Evolutionary conservation across 495 filamentous ascomycete genomes (phyloP).

Genomic region (Penicillium cosmopolitanum): DNA sequence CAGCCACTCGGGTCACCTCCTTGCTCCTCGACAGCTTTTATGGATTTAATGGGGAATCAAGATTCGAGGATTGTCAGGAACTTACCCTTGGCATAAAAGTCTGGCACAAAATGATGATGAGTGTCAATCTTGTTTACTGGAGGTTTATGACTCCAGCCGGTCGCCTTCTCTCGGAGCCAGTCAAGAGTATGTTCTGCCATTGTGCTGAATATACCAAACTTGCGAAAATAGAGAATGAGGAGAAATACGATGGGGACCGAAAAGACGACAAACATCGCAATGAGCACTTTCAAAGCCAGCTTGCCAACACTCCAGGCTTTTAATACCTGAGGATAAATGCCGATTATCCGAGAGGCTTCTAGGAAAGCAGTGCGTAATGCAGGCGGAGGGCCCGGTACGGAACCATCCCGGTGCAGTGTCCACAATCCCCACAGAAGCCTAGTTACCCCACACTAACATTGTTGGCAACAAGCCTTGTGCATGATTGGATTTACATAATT

Average conservation of each 20-base stretch:
- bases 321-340: no score
- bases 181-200: neutral
- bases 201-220: neutral
- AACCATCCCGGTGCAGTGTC: no score
- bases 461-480: no score
- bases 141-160: neutral
- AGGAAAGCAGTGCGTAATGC: no score
- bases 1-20: conserved; percentile 37
- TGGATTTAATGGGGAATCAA: neutral
- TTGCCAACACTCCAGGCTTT: no score
- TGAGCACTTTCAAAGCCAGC: neutral
- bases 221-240: neutral
- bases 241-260: neutral
- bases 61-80: neutral
- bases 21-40: neutral
- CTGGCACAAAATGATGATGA: neutral
- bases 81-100: neutral
- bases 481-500: no score
- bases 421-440: no score
- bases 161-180: neutral
- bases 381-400: no score
- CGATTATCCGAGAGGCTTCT: no score
- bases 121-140: conserved; percentile 3
- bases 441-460: no score
- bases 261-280: neutral